These are phyloP conservation scores for Rhodotorula sp. DNA, from an alignment of 1,284 basidiomycete species.

Conservation along the genomic window DNA sequence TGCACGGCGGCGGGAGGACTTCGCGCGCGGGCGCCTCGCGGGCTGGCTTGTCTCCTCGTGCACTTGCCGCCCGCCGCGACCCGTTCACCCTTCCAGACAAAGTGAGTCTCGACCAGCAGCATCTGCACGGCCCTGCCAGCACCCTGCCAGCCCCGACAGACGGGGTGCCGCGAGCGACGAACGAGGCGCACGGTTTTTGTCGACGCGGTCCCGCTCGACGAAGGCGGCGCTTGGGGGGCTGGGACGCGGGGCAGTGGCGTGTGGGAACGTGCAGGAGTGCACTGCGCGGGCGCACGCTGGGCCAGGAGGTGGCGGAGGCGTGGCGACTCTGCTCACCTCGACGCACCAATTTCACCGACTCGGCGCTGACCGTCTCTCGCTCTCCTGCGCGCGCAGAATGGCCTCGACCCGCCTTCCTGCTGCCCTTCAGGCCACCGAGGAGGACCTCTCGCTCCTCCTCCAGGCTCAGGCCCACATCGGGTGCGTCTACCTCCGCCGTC, in stretches of 20 bases:
- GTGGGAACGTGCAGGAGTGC: no score
- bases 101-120: background rate
- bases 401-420: constrained; percentile 77
- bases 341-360: background rate
- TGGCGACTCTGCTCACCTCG: background rate
- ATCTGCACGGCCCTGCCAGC: background rate
- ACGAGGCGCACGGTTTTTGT: background rate
- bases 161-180: background rate
- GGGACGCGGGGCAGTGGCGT: background rate
- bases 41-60: background rate
- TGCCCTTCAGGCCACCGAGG: constrained; percentile 88
- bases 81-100: constrained; percentile 11
- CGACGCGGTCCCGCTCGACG: background rate
- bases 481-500: constrained; percentile 22
- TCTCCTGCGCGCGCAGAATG: constrained; percentile 12
- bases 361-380: background rate
- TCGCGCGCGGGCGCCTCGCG: background rate
- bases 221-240: background rate
- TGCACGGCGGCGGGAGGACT: background rate
- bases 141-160: background rate
- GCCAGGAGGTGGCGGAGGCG: background rate
- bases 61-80: background rate
- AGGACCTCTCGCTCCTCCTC: constrained; percentile 93
- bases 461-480: constrained; percentile 93
- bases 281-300: no score